Evolutionary conservation across 805 yeast genomes (phyloP), one percentile per base, ranked within the genome.

Genomic region (Starmera pachycereana): DNA sequence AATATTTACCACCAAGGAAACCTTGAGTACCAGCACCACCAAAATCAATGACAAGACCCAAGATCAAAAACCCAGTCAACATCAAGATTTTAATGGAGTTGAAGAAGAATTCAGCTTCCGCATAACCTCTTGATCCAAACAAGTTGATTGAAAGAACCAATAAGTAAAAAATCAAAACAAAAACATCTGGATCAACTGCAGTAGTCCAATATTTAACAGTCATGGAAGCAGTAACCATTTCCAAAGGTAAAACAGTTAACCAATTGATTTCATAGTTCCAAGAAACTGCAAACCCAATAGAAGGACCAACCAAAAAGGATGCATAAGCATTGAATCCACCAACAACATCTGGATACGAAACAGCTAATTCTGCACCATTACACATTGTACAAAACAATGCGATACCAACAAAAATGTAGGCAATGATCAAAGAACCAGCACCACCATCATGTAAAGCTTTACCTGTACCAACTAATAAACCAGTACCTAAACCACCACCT

Each of bases 401-500:
- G 10, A 69, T 53, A 22, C 81, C 81, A 44, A 77, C 72, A 40
- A 79, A 52, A 3, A 69, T 63, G 58, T 75, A 77, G 8, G 80
- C 82, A 32, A 78, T 66, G 10, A 78, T 63, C 31, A 71, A 50
- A 35, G 65, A 69, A 29, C 62, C 71, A 13, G 76, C 75, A 37
- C 76, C 76, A 44, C 70, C 72, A 25, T 55, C 46, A 22, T 55
- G 52, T 33, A 72, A 49, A 5, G 73, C 67, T 45, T 67, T 57
- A 47, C 78, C 82, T 37, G 71, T 63, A 49, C 81, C 81, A 38
- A 76, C 76, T 46, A 72, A 61, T 38, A 78, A 62, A 51, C 85
- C 86, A 6, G 92, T 80, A 53, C 95, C 96, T 44, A 85, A 80
- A 38, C 90, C 81, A 40, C 92, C 88, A 42, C 92, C 92, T 40